These are phyloP conservation scores for Xylaria sp. DNA, from an alignment of 2,329 filamentous ascomycete species.

Conservation along the genomic window DNA sequence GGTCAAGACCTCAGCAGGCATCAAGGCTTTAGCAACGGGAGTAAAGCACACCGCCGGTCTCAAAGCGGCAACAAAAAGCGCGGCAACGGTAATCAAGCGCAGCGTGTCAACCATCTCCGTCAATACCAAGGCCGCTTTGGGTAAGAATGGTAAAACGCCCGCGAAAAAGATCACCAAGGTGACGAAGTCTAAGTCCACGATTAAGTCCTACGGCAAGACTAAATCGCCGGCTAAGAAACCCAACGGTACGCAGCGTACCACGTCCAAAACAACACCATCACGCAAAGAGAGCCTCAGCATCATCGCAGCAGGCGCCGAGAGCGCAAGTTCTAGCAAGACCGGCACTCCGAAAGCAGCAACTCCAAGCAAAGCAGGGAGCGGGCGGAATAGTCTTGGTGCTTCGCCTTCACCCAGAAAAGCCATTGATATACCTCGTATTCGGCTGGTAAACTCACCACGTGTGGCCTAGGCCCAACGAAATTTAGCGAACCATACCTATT, in stretches of 20 bases:
- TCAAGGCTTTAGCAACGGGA: conserved; percentile 53
- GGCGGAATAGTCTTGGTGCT: conserved; percentile 29
- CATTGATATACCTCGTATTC: conserved; percentile 48
- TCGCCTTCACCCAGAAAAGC: conserved; percentile 42
- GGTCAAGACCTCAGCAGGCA: conserved; percentile 54
- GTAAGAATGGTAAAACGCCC: conserved; percentile 41
- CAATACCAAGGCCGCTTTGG: conserved; percentile 49
- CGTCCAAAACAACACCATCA: conserved; percentile 40
- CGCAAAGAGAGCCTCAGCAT: conserved; percentile 44
- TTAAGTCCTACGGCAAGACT: conserved; percentile 49
- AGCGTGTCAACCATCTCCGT: conserved; percentile 55
- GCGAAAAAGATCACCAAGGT: conserved; percentile 43
- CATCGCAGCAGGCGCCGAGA: conserved; percentile 40
- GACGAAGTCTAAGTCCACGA: conserved; percentile 47
- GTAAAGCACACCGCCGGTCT: conserved; percentile 44
- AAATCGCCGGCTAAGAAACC: conserved; percentile 38
- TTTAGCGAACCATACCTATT: not conserved
- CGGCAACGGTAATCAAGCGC: conserved; percentile 54
- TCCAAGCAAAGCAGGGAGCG: conserved; percentile 22
- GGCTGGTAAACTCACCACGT: conserved; percentile 52
- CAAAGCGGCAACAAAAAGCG: conserved; percentile 52
- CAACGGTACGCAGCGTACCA: conserved; percentile 8
- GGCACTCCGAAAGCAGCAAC: conserved; percentile 30
- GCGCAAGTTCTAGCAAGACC: conserved; percentile 25
- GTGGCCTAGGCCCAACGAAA: conserved; percentile 37